A percentile compares a stretch with the other conserved stretches of the same genome.
These are phyloP conservation scores for Talaromyces sp. DNA, from an alignment of 2,329 filamentous ascomycete genomes.

Conservation along the genomic window DNA sequence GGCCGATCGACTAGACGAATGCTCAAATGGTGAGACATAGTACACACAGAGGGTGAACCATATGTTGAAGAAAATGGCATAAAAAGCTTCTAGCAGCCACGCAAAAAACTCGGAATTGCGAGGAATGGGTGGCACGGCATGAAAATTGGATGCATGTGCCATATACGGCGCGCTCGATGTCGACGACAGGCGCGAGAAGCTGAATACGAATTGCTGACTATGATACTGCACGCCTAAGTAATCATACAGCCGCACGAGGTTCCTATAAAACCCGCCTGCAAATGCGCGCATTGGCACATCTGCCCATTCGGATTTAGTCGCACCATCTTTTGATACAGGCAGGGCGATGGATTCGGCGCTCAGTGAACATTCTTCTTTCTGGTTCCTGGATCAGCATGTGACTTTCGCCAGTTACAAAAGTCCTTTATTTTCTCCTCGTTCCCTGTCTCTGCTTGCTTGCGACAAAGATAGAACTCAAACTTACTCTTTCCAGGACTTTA, in stretches of 20 bases:
- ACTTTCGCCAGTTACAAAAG: neutral
- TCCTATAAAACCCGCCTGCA: conserved; percentile 50
- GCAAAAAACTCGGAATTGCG: conserved; percentile 27
- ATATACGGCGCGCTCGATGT: conserved; percentile 37
- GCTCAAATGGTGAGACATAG: conserved; percentile 34
- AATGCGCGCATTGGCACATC: conserved; percentile 52
- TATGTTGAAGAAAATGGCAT: conserved; percentile 45
- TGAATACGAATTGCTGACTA: conserved; percentile 47
- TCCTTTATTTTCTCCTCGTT: neutral
- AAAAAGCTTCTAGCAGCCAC: conserved; percentile 42
- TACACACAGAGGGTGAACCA: conserved; percentile 54
- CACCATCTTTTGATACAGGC: conserved; percentile 5
- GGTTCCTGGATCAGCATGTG: neutral
- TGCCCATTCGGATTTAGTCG: neutral
- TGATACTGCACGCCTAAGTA: conserved; percentile 49
- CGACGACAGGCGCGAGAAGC: neutral
- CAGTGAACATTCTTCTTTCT: conserved; percentile 4
- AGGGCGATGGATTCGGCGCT: conserved; percentile 13
- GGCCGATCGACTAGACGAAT: conserved; percentile 1
- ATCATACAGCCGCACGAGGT: conserved; percentile 53
- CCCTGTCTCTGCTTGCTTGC: neutral
- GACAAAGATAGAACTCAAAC: no score
- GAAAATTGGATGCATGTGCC: conserved; percentile 49
- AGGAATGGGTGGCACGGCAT: conserved; percentile 43
- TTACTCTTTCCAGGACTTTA: conserved; percentile 43